A percentile compares a stretch with the other conserved stretches of the same genome.
Conservation (phyloP, 2,329 filamentous ascomycete species). For the Cordyceps pruinosa region DNA sequence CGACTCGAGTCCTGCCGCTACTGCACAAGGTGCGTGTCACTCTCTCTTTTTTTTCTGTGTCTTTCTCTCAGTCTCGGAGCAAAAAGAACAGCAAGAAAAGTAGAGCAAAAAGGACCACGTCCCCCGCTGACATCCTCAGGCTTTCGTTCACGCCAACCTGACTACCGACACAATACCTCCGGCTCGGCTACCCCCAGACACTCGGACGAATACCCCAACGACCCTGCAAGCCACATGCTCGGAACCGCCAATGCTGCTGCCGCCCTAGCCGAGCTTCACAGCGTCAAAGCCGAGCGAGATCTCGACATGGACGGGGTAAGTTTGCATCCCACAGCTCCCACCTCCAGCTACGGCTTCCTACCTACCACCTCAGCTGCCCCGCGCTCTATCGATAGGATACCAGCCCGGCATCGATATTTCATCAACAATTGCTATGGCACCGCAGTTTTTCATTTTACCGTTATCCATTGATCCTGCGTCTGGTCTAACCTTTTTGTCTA, state of each 20-base stretch:
- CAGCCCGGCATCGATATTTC: not conserved
- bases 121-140: conserved; percentile 24
- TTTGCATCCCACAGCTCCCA: conserved; percentile 17
- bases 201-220: conserved; percentile 60
- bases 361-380: conserved; percentile 16
- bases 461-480: not conserved
- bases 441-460: not conserved
- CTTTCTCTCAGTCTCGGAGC: not conserved
- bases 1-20: conserved; percentile 26
- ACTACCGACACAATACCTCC: conserved; percentile 59
- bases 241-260: conserved; percentile 65
- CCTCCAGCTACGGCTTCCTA: not conserved
- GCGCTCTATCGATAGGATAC: conserved; percentile 22
- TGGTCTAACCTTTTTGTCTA: conserved; percentile 12
- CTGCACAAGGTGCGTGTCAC: conserved; percentile 26
- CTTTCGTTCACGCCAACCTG: conserved; percentile 56
- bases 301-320: conserved; percentile 73
- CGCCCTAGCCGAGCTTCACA: conserved; percentile 74
- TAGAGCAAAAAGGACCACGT: not conserved
- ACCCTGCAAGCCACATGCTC: conserved; percentile 34
- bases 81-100: not conserved
- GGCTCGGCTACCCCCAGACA: conserved; percentile 62
- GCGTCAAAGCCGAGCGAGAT: conserved; percentile 67
- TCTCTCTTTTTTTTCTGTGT: conserved; percentile 17
- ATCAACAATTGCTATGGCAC: not conserved